Evolutionary conservation across 306 rosid genomes (phyloP).

Genomic region (Begonia fuchsioides): DNA sequence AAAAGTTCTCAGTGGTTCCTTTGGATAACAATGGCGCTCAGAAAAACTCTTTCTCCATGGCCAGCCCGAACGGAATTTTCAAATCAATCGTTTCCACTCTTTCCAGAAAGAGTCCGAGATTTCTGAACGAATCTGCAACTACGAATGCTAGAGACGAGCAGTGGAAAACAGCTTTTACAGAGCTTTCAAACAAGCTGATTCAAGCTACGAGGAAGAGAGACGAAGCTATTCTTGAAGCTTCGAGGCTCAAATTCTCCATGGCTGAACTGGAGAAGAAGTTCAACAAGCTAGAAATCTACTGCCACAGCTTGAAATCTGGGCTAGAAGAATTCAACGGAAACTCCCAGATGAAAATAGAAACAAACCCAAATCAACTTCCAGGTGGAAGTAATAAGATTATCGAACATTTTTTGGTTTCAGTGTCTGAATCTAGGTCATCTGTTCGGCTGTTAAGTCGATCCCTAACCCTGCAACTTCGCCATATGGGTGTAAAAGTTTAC

Average conservation of each 20-base stretch:
- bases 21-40: conserved; percentile 24
- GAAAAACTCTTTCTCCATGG: conserved; percentile 35
- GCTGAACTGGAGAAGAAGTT: conserved; percentile 78
- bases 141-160: conserved; percentile 54
- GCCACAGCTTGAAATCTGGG: conserved; percentile 59
- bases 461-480: conserved; percentile 58
- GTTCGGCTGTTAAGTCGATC: conserved; percentile 57
- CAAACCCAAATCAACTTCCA: neutral
- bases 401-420: conserved; percentile 41
- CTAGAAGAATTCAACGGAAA: conserved; percentile 52
- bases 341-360: conserved; percentile 2
- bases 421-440: conserved; percentile 56
- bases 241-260: conserved; percentile 65
- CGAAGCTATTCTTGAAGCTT: conserved; percentile 68
- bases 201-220: conserved; percentile 66
- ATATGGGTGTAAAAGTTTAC: conserved; percentile 45
- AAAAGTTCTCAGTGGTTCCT: conserved; percentile 71
- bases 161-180: conserved; percentile 67
- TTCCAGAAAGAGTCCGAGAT: conserved; percentile 61
- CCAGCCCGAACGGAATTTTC: conserved; percentile 68
- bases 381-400: conserved; percentile 16
- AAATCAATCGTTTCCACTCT: conserved; percentile 56
- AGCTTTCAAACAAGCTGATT: conserved; percentile 70
- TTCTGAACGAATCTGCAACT: conserved; percentile 3
- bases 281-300: conserved; percentile 67